Evolutionary conservation across 768 basidiomycete genomes (phyloP), one percentile per base, ranked within the genome.

Genomic region (Xerocomus spinulosus): DNA sequence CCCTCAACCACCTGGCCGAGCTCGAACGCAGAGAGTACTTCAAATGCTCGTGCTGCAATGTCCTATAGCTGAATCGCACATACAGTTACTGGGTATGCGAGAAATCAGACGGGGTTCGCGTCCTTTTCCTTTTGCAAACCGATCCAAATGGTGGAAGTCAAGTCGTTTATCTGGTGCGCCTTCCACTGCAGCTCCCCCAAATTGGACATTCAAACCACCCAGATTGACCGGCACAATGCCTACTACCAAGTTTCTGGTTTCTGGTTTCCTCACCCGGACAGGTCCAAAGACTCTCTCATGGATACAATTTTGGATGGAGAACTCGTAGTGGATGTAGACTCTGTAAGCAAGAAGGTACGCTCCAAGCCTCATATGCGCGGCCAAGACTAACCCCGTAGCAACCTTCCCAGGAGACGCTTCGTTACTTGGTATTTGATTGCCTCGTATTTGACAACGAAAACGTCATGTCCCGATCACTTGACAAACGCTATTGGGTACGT

Each of bases 41-140:
- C 39, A 29, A 17, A 34, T 24, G 15, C 30, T 44, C 42, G 15
- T 37, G 28, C 14, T 23, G 32, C 17, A 42, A 25, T 41, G 33
- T 37, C 37, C 15, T 48, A 43, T 33, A 45, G 43, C 54, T 56
- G 32, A 68, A 41, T 18, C 52, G 46, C 41, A 40, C 39, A 26
- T 23, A 39, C 62, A 97, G 94, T 63, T 99, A 88, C 68, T 99
- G 95, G 95, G 96, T 99, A 35, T 96, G 93, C 70, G 96, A 99
- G 73, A 98, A 98, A 73, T 95, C 92, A 12, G 96, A 98, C 62
- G 96, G 96, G 12, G 65, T 99, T 43, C 82, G 96, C 29, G 89
- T 98, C 33, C 73, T 99, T 24, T 79, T 98, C 43, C 71, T 95
- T 49, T 77, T 98, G 42, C 72, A 78, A 64, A 77, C 84, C 42